These are phyloP conservation scores for Rhizopogon rudus DNA, from an alignment of 768 basidiomycete genomes.

Conservation along the genomic window DNA sequence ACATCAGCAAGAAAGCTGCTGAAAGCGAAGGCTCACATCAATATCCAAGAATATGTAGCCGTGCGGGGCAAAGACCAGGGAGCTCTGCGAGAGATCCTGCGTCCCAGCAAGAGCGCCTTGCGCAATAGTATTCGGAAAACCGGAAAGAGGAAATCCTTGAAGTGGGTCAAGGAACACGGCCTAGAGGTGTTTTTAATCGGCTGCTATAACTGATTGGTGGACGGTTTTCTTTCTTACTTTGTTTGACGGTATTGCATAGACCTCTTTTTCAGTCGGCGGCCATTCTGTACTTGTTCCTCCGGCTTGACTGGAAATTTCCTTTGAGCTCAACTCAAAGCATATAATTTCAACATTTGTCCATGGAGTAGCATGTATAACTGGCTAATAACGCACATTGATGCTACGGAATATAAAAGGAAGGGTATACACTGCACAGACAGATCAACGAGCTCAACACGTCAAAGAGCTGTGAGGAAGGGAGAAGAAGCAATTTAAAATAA, in stretches of 20 bases:
- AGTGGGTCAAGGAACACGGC: conserved; percentile 62
- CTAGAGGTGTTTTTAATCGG: conserved; percentile 59
- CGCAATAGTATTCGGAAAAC: conserved; percentile 53
- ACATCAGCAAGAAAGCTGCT: conserved; percentile 64
- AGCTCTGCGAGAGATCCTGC: conserved; percentile 57
- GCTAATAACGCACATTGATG: neutral
- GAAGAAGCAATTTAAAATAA: neutral
- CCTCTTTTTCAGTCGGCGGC: too few species aligned
- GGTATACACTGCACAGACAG: neutral
- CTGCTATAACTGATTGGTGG: conserved; percentile 31
- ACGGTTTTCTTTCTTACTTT: neutral
- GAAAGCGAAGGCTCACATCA: conserved; percentile 63
- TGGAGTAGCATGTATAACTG: neutral
- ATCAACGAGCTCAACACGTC: neutral
- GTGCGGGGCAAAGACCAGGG: conserved; percentile 58
- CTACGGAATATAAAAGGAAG: neutral
- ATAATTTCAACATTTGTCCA: neutral
- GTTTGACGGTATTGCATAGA: neutral
- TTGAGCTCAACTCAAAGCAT: neutral
- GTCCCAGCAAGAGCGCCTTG: conserved; percentile 56
- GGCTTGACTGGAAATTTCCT: neutral
- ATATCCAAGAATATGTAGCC: conserved; percentile 69
- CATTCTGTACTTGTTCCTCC: neutral
- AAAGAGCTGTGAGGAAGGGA: neutral
- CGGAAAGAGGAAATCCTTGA: conserved; percentile 39